Evolutionary conservation across 345 rosid genomes (phyloP).

Genomic region (Physaria fendleri): DNA sequence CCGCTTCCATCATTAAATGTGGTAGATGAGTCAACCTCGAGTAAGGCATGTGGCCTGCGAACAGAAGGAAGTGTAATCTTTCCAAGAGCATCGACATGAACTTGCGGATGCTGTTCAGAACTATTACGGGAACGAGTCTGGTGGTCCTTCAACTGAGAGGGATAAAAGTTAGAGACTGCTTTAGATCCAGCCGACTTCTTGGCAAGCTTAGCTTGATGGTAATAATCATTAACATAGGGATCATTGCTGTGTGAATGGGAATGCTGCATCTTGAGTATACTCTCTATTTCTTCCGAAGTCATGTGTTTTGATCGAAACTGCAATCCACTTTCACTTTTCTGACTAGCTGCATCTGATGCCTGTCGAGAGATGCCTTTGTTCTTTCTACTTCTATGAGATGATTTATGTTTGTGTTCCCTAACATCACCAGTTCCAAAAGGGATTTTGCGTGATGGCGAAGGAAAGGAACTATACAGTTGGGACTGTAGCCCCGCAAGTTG

Average conservation of each 20-base stretch:
- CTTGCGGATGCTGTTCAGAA: constrained; percentile 55
- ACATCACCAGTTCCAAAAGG: constrained; percentile 50
- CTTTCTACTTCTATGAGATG: constrained; percentile 66
- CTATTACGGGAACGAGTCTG: constrained; percentile 76
- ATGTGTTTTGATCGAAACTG: constrained; percentile 88
- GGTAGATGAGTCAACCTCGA: constrained; percentile 61
- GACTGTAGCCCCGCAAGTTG: constrained; percentile 70
- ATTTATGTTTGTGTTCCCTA: constrained; percentile 67
- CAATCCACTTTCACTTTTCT: constrained; percentile 74
- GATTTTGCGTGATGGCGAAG: constrained; percentile 54
- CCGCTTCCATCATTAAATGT: constrained; percentile 46
- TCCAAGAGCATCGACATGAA: constrained; percentile 57
- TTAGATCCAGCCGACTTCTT: constrained; percentile 58
- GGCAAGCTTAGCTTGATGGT: constrained; percentile 89
- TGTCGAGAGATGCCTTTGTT: constrained; percentile 60
- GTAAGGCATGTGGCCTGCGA: constrained; percentile 70
- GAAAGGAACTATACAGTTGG: constrained; percentile 54
- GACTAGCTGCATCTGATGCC: constrained; percentile 58
- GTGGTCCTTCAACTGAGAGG: constrained; percentile 71
- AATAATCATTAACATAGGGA: constrained; percentile 86
- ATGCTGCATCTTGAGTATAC: constrained; percentile 95
- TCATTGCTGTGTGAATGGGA: constrained; percentile 82
- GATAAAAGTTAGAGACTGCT: constrained; percentile 56
- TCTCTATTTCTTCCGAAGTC: constrained; percentile 93
- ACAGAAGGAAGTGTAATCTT: constrained; percentile 57